Base-by-base conservation (phyloP, 129 eudicot species). In the Flaveria ramosissima region DNA sequence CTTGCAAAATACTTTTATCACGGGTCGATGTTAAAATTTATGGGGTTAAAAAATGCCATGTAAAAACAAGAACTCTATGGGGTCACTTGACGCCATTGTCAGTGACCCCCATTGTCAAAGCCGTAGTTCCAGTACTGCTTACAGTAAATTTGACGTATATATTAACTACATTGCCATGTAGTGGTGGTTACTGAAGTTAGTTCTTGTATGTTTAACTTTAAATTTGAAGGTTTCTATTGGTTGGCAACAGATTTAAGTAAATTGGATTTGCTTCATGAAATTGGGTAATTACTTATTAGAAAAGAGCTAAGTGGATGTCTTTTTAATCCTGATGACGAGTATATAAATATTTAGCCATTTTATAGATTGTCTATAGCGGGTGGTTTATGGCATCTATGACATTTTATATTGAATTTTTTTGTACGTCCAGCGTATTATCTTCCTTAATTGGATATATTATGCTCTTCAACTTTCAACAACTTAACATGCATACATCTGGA, bases 161-260 rank as follows among this genome's bases (percentile, higher is more conserved):
- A 36, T 36, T 36, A 36, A 36, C 41, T 36, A 6, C 41, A 36
- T 36, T 36, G 41, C 7, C 7, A 5, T 5, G 41, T 36, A 0
- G 41, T 36, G 17, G 77, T 60, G 39, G 13, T 26, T 52, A 42
- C 6, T 43, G 39, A 43, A 57, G 39, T 45, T 23, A 66, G 68
- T 76, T 52, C 16, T 74, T 60, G 70, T 42, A 23, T n/a, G 27
- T 74, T 9, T 75, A 66, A 1, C 17, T 64, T 65, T 75, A 1
- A 64, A 19, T 7, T 77, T 42, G 7, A 48, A 52, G 68, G 81
- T 23, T 77, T 55, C 24, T 3, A 6, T 32, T 16, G n/a, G 7
- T 15, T 0, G 66, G 39, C n/a, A 24, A 7, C 13, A 20, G 11
- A 6, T 3, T 24, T 24, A 10, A 59, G 65, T 9, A 20, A 23